Evolutionary conservation across 176 grass and related monocot genomes (phyloP), one percentile per base, ranked within the genome.

Genomic region (Oryza longistaminata): DNA sequence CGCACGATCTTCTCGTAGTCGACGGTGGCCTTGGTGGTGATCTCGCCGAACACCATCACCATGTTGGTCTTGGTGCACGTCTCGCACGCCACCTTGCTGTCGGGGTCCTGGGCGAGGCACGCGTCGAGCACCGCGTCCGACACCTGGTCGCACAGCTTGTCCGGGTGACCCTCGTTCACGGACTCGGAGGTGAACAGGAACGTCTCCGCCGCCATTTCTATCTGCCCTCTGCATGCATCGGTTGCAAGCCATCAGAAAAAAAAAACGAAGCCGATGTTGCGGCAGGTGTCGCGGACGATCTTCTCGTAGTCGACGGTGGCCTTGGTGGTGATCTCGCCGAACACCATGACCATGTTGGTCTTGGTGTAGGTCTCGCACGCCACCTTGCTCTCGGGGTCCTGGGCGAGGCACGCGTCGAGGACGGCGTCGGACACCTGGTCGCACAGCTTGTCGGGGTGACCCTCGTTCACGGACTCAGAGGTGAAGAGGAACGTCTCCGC

Each of bases 301-400:
- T 97, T 97, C 85, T 97, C 94, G 35, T 97, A 97, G 85, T 97
- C 89, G 0, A 97, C 82, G 9, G 84, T 84, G 39, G 94, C 94
- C 85, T 94, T 97, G 79, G 94, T 97, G 66, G 94, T 97, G 85
- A 97, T 97, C 85, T 97, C 94, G 2, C 94, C 94, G 17, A 96
- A 96, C 22, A 96, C 91, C 94, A 96, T 96, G 12, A 96, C 94
- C 94, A 97, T 97, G 87, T 97, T 97, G 35, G 94, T 97, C 94
- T 97, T 97, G 64, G 94, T 97, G 85, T 91, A 97, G 0, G 94
- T 92, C 89, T 97, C 94, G 73, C 94, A 97, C 40, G 91, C 91
- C 0, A 93, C 91, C 91, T 93, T 93, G 91, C 91, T 93, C 44
- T 93, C 91, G 34, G 91, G 66, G 68, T 93, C 91, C 87, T 93